Conservation (phyloP, 345 rosid genomes). For the Laguncularia racemosa region DNA sequence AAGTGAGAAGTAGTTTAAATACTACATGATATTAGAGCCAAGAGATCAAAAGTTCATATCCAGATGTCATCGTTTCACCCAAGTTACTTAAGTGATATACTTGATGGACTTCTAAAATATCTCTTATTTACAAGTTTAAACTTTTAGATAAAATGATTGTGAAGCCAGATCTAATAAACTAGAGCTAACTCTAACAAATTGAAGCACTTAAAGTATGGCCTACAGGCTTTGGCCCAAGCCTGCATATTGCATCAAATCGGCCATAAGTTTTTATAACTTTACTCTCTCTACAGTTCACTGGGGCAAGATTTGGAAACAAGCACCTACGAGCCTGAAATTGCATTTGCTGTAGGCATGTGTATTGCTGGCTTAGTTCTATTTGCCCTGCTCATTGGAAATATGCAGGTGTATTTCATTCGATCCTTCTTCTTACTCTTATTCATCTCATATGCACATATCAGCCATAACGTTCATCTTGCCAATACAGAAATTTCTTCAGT, state of each 20-base stretch:
- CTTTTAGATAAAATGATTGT: neutral
- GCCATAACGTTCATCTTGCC: neutral
- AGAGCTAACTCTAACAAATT: no score
- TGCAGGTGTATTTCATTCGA: conserved; percentile 34
- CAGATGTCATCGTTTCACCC: no score
- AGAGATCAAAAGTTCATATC: no score
- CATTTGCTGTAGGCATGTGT: conserved; percentile 36
- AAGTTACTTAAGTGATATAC: no score
- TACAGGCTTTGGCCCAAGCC: no score
- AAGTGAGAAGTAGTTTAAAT: no score
- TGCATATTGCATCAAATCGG: no score
- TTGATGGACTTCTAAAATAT: no score
- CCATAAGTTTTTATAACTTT: no score
- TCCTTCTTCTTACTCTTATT: neutral
- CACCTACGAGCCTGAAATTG: conserved; percentile 31
- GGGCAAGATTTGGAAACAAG: conserved; percentile 61
- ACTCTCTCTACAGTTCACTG: conserved; percentile 29
- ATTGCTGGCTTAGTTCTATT: conserved; percentile 46
- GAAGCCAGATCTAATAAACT: no score
- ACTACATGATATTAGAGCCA: no score
- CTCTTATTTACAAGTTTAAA: neutral
- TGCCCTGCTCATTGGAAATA: conserved; percentile 55
- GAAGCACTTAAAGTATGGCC: no score
- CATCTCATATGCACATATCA: neutral
- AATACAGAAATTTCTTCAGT: conserved; percentile 56